Evolutionary conservation across 2,329 filamentous ascomycete genomes (phyloP).

Genomic region (Botrytis paeoniae): DNA sequence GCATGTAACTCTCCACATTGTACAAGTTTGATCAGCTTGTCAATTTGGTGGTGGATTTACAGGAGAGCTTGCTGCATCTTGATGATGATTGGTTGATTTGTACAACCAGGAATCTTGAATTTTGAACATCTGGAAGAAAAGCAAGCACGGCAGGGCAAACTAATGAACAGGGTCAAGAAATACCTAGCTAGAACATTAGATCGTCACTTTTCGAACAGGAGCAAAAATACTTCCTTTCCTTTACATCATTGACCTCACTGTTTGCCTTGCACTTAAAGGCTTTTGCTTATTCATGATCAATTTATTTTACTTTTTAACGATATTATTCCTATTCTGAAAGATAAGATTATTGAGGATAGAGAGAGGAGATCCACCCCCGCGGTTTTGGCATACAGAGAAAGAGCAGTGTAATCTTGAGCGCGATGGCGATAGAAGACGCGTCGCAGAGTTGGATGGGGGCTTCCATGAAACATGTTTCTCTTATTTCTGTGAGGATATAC

Average conservation of each 20-base stretch:
- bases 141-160: neutral
- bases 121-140: neutral
- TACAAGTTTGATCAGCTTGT: neutral
- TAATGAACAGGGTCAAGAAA: neutral
- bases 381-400: neutral
- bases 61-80: neutral
- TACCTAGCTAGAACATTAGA: neutral
- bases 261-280: constrained; percentile 17
- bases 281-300: constrained; percentile 6
- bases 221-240: constrained; percentile 2
- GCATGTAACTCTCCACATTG: neutral
- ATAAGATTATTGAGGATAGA: neutral
- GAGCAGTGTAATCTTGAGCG: neutral
- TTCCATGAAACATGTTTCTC: constrained; percentile 66
- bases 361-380: constrained; percentile 12
- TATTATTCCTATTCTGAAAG: neutral
- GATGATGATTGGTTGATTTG: constrained; percentile 1
- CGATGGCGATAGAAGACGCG: constrained; percentile 16
- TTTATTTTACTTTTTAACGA: neutral
- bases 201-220: constrained; percentile 7
- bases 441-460: constrained; percentile 47
- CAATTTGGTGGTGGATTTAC: neutral
- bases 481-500: constrained; percentile 55
- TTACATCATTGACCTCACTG: constrained; percentile 7
- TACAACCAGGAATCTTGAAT: constrained; percentile 1